Percentiles rank a stretch among this genome's conserved stretches.
phyloP scores from a whole-genome alignment of 495 filamentous ascomycete genomes.

The Friedmanniomyces endolithicus region DNA sequence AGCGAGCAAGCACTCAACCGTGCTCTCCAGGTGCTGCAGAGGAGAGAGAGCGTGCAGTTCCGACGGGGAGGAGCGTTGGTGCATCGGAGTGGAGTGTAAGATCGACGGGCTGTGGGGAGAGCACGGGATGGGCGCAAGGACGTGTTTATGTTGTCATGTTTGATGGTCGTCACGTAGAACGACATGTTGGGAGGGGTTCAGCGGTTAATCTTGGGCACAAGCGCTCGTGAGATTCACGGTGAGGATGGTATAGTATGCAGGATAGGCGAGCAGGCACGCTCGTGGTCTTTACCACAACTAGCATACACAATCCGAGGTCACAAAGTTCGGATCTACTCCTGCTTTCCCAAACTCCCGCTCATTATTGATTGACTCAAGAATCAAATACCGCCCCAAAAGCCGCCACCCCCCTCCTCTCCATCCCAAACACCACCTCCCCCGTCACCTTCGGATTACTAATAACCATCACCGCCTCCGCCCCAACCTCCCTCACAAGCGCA shows the following conservation, averaged over 20 bases:
- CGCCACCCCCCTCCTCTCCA: slow-evolving; percentile 55
- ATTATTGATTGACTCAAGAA: no score
- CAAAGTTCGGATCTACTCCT: no score
- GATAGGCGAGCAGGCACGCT: no score
- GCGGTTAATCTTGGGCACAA: no score
- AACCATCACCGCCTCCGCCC: slow-evolving; percentile 61
- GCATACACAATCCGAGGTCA: no score
- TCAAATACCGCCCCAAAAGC: slow-evolving; percentile 76
- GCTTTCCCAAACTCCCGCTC: no score
- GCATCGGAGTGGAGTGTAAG: slow-evolving; percentile 54
- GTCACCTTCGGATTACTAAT: slow-evolving; percentile 67
- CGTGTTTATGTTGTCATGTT: not conserved
- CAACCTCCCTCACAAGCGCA: slow-evolving; percentile 41
- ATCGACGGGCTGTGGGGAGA: no score
- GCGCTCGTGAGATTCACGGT: no score
- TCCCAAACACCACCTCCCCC: slow-evolving; percentile 56
- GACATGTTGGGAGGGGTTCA: not conserved
- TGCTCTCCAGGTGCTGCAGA: slow-evolving; percentile 72
- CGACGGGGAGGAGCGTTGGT: slow-evolving; percentile 81
- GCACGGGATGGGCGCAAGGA: no score
- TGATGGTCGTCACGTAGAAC: no score
- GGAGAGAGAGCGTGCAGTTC: slow-evolving; percentile 83
- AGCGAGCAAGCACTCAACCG: slow-evolving; percentile 73
- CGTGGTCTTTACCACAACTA: no score
- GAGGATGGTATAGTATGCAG: no score